phyloP scores from a whole-genome alignment of 495 filamentous ascomycete genomes.

The Acidomyces sp. region DNA sequence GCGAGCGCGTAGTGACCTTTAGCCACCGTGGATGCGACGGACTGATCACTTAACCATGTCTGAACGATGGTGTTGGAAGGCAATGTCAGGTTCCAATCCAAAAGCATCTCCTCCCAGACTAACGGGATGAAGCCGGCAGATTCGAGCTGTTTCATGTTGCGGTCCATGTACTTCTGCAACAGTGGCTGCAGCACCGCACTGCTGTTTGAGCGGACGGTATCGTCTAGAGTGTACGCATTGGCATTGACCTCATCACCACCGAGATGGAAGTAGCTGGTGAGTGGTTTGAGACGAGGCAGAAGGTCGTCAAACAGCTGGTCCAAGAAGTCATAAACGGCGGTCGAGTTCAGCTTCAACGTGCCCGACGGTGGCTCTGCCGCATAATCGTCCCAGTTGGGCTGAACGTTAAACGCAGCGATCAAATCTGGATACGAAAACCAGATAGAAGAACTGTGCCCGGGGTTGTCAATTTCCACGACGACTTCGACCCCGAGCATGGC shows the following conservation, averaged over 20 bases:
- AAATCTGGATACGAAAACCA: conserved; percentile 54
- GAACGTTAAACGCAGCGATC: conserved; percentile 54
- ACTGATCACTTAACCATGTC: conserved; percentile 50
- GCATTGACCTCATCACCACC: conserved; percentile 73
- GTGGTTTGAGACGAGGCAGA: conserved; percentile 53
- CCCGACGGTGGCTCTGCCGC: conserved; percentile 66
- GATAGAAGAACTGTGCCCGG: conserved; percentile 60
- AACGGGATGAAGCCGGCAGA: conserved; percentile 50
- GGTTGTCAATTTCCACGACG: conserved; percentile 68
- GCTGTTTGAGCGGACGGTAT: conserved; percentile 50
- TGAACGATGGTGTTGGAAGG: conserved; percentile 54
- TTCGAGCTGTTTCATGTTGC: conserved; percentile 46
- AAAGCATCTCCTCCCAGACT: conserved; percentile 75
- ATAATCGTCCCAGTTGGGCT: conserved; percentile 52
- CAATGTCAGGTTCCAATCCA: conserved; percentile 60
- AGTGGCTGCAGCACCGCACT: conserved; percentile 49
- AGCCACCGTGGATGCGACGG: conserved; percentile 40
- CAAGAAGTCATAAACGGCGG: conserved; percentile 52
- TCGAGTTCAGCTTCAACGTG: conserved; percentile 56
- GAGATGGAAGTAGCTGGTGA: conserved; percentile 63
- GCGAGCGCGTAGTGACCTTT: conserved; percentile 54
- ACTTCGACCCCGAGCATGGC: conserved; percentile 55
- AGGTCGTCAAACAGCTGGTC: conserved; percentile 56
- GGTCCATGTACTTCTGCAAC: conserved; percentile 57
- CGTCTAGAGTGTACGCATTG: conserved; percentile 59